These are phyloP conservation scores for Gonium pectorale DNA, from an alignment of 139 green algal species.

Conservation along the genomic window DNA sequence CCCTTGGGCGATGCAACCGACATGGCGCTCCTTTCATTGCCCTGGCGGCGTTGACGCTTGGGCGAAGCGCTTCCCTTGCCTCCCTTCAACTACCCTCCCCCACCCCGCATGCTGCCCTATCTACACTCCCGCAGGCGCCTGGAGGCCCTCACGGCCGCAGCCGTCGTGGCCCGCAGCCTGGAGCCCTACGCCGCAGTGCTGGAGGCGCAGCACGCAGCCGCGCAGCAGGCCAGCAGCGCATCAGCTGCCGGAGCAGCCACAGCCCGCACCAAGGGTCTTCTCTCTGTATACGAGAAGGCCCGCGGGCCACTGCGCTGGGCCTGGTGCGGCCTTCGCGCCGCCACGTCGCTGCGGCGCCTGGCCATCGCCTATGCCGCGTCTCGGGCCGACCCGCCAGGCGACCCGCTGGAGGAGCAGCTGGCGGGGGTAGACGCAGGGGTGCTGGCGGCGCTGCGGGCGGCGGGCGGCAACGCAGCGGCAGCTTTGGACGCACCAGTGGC, in stretches of 20 bases:
- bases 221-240: too few relatives aligned
- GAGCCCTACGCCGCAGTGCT: background rate
- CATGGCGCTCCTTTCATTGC: too few relatives aligned
- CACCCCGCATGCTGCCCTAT: too few relatives aligned
- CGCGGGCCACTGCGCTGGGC: background rate
- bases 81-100: too few relatives aligned
- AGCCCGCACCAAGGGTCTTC: too few relatives aligned
- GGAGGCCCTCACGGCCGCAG: background rate
- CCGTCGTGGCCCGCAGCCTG: background rate
- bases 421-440: slow-evolving; percentile 16
- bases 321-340: slow-evolving; percentile 28
- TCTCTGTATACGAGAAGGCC: background rate
- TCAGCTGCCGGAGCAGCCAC: too few relatives aligned
- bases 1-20: too few relatives aligned
- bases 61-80: too few relatives aligned
- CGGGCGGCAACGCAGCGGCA: background rate
- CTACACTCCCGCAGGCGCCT: background rate
- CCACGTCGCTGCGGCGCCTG: slow-evolving; percentile 9
- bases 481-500: background rate
- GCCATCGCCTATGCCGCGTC: background rate
- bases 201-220: background rate
- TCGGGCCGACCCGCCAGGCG: background rate
- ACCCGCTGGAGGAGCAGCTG: background rate
- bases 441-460: background rate
- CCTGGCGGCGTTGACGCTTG: too few relatives aligned